Percentiles rank a stretch among this genome's conserved stretches.
These are phyloP conservation scores for Sugiyamaella qingdaonensis DNA, from an alignment of 805 yeast species.

Conservation along the genomic window DNA sequence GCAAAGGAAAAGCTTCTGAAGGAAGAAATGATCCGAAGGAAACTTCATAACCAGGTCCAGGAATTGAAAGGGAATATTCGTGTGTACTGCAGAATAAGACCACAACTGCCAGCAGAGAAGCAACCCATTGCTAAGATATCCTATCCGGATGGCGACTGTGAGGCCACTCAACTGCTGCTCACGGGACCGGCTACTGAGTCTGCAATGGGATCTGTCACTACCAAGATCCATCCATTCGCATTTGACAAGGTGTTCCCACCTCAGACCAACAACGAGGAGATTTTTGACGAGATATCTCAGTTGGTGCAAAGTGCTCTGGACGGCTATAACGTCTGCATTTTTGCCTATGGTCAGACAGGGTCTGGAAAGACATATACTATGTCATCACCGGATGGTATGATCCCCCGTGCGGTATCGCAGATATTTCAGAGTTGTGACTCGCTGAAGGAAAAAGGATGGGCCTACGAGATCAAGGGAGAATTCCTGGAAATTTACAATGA, in stretches of 20 bases:
- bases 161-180: slow-evolving; percentile 24
- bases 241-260: slow-evolving; percentile 77
- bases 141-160: slow-evolving; percentile 30
- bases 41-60: slow-evolving; percentile 69
- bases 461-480: slow-evolving; percentile 60
- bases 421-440: slow-evolving; percentile 56
- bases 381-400: slow-evolving; percentile 77
- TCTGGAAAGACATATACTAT: slow-evolving; percentile 93
- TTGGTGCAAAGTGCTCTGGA: slow-evolving; percentile 80
- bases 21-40: slow-evolving; percentile 57
- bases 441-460: slow-evolving; percentile 57
- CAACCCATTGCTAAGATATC: slow-evolving; percentile 30
- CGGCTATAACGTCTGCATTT: slow-evolving; percentile 88
- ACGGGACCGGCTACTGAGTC: slow-evolving; percentile 22
- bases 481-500: slow-evolving; percentile 91
- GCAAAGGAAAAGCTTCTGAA: slow-evolving; percentile 39
- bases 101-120: slow-evolving; percentile 35
- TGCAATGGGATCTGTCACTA: slow-evolving; percentile 21
- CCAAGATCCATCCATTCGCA: slow-evolving; percentile 42
- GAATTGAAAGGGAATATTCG: slow-evolving; percentile 89
- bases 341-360: slow-evolving; percentile 97
- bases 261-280: slow-evolving; percentile 48
- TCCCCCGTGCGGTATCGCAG: slow-evolving; percentile 67
- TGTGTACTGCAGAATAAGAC: slow-evolving; percentile 83
- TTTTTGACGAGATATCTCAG: slow-evolving; percentile 83